These are phyloP conservation scores for Cinchona pubescens DNA, from an alignment of 257 asterid species.

Conservation along the genomic window DNA sequence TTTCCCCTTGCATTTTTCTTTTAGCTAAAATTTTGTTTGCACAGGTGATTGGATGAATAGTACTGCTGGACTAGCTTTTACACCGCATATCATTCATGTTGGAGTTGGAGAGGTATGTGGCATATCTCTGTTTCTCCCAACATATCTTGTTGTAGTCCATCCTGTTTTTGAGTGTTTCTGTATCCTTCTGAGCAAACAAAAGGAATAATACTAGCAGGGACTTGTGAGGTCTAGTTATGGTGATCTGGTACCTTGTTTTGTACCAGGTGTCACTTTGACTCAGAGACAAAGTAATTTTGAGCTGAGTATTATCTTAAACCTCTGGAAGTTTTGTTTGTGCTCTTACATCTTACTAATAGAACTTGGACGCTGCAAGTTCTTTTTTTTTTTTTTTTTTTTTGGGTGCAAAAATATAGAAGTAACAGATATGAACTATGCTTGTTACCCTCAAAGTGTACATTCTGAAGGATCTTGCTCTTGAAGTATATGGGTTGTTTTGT, in stretches of 20 bases:
- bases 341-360: background rate
- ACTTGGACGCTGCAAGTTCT: background rate
- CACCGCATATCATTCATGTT: conserved; percentile 78
- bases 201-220: background rate
- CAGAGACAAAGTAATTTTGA: background rate
- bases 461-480: background rate
- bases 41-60: conserved; percentile 98
- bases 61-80: conserved; percentile 93
- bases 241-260: background rate
- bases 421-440: background rate
- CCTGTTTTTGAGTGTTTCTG: background rate
- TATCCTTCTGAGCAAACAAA: background rate
- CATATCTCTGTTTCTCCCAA: background rate
- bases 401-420: background rate
- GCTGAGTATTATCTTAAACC: background rate
- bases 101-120: conserved; percentile 70
- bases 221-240: background rate
- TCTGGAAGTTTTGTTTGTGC: background rate
- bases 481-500: background rate
- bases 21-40: conserved; percentile 5
- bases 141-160: background rate
- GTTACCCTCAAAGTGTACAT: background rate
- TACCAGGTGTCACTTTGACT: background rate
- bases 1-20: background rate
- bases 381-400: background rate